Percentiles rank a stretch among this genome's conserved stretches.
Conservation (phyloP, 441 rosid species). For the Gossypium davidsonii region DNA sequence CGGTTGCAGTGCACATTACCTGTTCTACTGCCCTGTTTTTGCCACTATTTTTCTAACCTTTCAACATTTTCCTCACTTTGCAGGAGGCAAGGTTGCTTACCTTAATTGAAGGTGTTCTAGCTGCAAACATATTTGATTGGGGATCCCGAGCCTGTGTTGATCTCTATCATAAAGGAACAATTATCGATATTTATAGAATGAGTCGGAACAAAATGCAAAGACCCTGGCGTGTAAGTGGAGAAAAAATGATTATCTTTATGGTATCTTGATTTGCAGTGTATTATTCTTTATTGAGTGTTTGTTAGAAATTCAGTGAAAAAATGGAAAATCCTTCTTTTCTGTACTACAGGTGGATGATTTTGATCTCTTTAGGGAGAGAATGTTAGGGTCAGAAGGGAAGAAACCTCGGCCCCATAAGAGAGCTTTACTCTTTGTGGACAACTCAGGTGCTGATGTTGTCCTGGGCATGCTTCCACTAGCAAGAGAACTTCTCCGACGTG, state of each 20-base stretch:
- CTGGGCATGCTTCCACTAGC: conserved; percentile 97
- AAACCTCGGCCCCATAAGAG: conserved; percentile 74
- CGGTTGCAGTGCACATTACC: not conserved
- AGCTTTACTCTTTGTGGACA: conserved; percentile 95
- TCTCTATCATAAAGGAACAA: conserved; percentile 94
- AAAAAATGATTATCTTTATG: conserved; percentile 5
- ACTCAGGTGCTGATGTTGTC: conserved; percentile 92
- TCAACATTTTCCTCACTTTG: conserved; percentile 10
- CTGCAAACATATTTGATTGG: conserved; percentile 99
- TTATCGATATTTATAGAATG: conserved; percentile 97
- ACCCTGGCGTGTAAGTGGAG: conserved; percentile 81
- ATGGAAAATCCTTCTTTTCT: not conserved
- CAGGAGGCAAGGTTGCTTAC: conserved; percentile 89
- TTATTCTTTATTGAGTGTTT: not conserved
- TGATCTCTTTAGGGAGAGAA: conserved; percentile 78
- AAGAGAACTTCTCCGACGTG: conserved; percentile 84
- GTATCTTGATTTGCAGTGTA: conserved; percentile 11
- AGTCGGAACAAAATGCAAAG: conserved; percentile 98
- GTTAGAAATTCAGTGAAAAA: not conserved
- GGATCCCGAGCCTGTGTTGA: conserved; percentile 99
- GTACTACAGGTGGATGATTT: conserved; percentile 78
- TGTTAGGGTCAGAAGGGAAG: conserved; percentile 60
- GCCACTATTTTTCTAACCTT: not conserved
- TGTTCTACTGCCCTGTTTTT: not conserved
- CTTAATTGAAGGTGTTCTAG: conserved; percentile 91